phyloP scores from a whole-genome alignment of 805 yeast genomes.

The Lipomyces spencermartinsiae region DNA sequence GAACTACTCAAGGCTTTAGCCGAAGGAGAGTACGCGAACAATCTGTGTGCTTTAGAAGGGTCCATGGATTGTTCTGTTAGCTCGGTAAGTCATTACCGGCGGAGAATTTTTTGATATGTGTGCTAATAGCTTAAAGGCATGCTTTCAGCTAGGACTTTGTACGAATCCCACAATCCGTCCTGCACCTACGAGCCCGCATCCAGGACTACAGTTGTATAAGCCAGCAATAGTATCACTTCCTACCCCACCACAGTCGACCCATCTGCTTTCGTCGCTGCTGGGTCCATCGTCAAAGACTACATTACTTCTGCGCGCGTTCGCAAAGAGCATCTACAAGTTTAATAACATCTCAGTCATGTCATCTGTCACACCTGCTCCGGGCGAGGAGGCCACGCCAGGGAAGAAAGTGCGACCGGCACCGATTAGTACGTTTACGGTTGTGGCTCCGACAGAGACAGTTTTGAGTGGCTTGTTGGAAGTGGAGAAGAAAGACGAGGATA shows the following conservation, averaged over 20 bases:
- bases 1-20: constrained; percentile 15
- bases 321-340: constrained; percentile 33
- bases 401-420: constrained; percentile 7
- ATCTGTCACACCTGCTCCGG: constrained; percentile 5
- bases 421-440: constrained; percentile 17
- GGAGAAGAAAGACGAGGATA: neutral
- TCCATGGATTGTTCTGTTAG: constrained; percentile 16
- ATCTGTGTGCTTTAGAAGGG: constrained; percentile 19
- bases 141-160: constrained; percentile 34
- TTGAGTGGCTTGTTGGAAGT: neutral
- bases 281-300: constrained; percentile 37
- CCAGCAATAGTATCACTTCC: constrained; percentile 33
- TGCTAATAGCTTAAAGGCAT: constrained; percentile 13
- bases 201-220: constrained; percentile 30
- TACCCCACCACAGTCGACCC: constrained; percentile 30
- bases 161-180: constrained; percentile 6
- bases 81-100: constrained; percentile 14
- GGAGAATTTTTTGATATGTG: neutral
- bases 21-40: constrained; percentile 25
- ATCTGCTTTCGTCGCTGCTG: constrained; percentile 30
- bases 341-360: constrained; percentile 24
- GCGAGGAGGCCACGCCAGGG: neutral
- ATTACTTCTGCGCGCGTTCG: constrained; percentile 32
- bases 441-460: constrained; percentile 10
- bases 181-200: neutral